phyloP scores from a whole-genome alignment of 805 yeast species.

The Dipodascopsis uninucleata region DNA sequence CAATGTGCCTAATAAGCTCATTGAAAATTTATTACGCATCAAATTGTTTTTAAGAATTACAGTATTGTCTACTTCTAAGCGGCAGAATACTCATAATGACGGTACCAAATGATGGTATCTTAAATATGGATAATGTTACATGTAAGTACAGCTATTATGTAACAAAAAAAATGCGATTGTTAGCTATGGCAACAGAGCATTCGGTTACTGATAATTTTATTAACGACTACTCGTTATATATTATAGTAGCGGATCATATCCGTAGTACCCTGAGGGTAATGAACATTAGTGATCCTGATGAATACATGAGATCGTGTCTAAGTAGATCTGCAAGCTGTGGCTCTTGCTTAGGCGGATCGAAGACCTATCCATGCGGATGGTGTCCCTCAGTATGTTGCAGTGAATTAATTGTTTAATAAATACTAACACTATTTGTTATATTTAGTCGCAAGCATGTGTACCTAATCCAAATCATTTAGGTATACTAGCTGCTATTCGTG shows the following conservation, averaged over 20 bases:
- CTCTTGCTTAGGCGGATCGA: constrained; percentile 9
- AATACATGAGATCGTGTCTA: constrained; percentile 11
- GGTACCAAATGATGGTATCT: too few species aligned
- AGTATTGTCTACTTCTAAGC: too few species aligned
- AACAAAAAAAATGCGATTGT: too few species aligned
- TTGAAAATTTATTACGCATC: too few species aligned
- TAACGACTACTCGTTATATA: too few species aligned
- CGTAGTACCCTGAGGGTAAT: not conserved
- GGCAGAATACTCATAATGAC: too few species aligned
- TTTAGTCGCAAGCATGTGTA: constrained; percentile 18
- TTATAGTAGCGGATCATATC: not conserved
- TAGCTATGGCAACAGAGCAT: too few species aligned
- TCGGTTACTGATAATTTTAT: too few species aligned
- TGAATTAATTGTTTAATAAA: not conserved
- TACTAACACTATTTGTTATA: not conserved
- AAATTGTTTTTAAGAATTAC: too few species aligned
- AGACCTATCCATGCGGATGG: constrained; percentile 19
- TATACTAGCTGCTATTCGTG: constrained; percentile 15
- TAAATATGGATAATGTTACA: too few species aligned
- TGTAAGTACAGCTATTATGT: too few species aligned
- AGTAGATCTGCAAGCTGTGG: constrained; percentile 8
- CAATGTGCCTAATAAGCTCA: too few species aligned
- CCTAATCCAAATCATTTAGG: constrained; percentile 20
- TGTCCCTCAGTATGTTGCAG: constrained; percentile 19
- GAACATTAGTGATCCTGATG: constrained; percentile 3